A percentile compares a stretch with the other conserved stretches of the same genome.
These are phyloP conservation scores for Fonsecaea pugnacius DNA, from an alignment of 2,329 filamentous ascomycete species.

Conservation along the genomic window DNA sequence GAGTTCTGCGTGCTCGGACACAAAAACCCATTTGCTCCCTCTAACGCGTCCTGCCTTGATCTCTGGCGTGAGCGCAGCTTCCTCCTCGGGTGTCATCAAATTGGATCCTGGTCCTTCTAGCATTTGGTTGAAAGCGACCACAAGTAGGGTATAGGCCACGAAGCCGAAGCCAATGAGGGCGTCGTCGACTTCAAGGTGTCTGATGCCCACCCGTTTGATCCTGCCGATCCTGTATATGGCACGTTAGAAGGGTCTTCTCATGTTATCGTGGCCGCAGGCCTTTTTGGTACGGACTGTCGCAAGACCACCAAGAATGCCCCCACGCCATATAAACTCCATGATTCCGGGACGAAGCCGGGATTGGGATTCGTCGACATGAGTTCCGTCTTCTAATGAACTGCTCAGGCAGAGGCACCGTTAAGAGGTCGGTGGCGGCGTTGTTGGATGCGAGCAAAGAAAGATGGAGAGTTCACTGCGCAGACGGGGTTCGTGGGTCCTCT, in stretches of 20 bases:
- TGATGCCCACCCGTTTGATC: conserved; percentile 51
- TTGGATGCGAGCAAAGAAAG: background rate
- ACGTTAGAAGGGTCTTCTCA: conserved; percentile 37
- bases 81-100: conserved; percentile 58
- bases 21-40: conserved; percentile 67
- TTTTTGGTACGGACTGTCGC: conserved; percentile 44
- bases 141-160: conserved; percentile 61
- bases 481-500: background rate
- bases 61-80: conserved; percentile 51
- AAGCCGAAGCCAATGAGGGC: conserved; percentile 60
- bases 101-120: conserved; percentile 62
- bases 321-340: conserved; percentile 49
- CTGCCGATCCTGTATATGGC: conserved; percentile 43
- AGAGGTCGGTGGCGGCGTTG: background rate
- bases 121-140: conserved; percentile 60
- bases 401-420: background rate
- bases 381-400: background rate
- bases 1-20: conserved; percentile 66
- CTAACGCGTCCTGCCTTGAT: conserved; percentile 50
- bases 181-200: conserved; percentile 60
- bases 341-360: conserved; percentile 33
- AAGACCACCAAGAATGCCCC: conserved; percentile 45
- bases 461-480: background rate
- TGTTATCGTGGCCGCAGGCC: background rate
- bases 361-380: conserved; percentile 25